A percentile compares a stretch with the other conserved stretches of the same genome.
Evolutionary conservation across 148 eudicot species (phyloP).

Genomic region (Bassia scoparia): DNA sequence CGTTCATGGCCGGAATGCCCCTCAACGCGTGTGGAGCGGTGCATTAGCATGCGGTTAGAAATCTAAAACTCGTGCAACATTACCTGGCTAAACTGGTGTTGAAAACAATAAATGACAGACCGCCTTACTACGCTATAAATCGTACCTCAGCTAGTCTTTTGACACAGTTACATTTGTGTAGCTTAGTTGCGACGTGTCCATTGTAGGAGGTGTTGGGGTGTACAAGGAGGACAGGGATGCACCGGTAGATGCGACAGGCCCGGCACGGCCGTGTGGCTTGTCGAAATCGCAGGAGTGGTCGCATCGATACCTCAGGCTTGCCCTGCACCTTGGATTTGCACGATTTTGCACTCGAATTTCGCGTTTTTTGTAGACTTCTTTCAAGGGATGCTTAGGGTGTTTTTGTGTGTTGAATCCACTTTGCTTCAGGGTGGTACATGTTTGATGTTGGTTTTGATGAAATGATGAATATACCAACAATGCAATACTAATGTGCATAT

Average conservation of each 20-base stretch:
- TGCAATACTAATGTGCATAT: too few relatives aligned
- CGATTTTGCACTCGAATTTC: conserved; percentile 19
- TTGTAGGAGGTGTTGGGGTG: conserved; percentile 17
- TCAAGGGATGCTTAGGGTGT: conserved; percentile 21
- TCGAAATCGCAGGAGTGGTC: conserved; percentile 19
- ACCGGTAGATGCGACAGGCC: too few relatives aligned
- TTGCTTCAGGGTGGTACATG: conserved; percentile 4
- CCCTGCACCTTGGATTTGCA: conserved; percentile 17
- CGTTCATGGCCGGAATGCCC: too few relatives aligned
- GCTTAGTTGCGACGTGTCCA: background rate
- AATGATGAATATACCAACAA: background rate
- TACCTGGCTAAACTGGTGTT: too few relatives aligned
- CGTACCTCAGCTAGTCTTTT: conserved; percentile 15
- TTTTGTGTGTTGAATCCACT: conserved; percentile 11
- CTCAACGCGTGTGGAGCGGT: conserved; percentile 23
- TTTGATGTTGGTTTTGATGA: background rate
- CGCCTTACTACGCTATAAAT: conserved; percentile 21
- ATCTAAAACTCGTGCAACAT: conserved; percentile 8
- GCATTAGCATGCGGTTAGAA: conserved; percentile 10
- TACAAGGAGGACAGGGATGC: background rate
- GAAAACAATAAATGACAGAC: too few relatives aligned
- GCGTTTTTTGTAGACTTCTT: conserved; percentile 28
- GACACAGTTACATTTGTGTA: conserved; percentile 17
- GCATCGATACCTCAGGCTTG: conserved; percentile 12
- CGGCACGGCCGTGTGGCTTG: conserved; percentile 15